Percentiles rank a stretch among this genome's conserved stretches.
phyloP scores from a whole-genome alignment of 768 basidiomycete species.

The Lactarius vividus region DNA sequence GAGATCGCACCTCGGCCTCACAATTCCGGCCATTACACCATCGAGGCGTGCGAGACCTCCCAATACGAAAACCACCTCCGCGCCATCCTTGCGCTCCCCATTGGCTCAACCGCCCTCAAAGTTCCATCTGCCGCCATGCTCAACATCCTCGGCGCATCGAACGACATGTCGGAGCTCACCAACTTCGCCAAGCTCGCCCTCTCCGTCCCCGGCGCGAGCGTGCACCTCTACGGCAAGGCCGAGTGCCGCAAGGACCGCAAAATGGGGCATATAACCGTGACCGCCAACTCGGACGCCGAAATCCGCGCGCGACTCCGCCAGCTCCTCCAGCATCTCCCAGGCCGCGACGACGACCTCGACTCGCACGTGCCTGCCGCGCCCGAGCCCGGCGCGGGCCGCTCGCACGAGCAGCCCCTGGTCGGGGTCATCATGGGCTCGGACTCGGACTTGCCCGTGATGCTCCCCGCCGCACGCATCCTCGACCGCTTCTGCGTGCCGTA shows the following conservation, averaged over 20 bases:
- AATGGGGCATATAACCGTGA: slow-evolving; percentile 96
- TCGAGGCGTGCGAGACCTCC: slow-evolving; percentile 94
- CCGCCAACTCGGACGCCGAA: slow-evolving; percentile 77
- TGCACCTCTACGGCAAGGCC: slow-evolving; percentile 94
- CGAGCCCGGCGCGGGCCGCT: slow-evolving; percentile 47
- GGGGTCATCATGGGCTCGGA: slow-evolving; percentile 98
- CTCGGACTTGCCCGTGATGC: slow-evolving; percentile 93
- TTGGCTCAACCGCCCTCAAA: slow-evolving; percentile 85
- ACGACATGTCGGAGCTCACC: slow-evolving; percentile 58
- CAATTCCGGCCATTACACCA: slow-evolving; percentile 98
- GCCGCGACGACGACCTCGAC: slow-evolving; percentile 46
- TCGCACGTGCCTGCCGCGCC: slow-evolving; percentile 50
- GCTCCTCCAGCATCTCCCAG: slow-evolving; percentile 66
- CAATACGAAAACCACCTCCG: slow-evolving; percentile 98
- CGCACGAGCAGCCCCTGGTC: slow-evolving; percentile 73
- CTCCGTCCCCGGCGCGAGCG: slow-evolving; percentile 65
- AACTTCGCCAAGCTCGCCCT: slow-evolving; percentile 59
- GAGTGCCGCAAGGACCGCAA: slow-evolving; percentile 89
- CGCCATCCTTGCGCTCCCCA: slow-evolving; percentile 84
- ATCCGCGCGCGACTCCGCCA: slow-evolving; percentile 66
- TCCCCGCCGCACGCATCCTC: slow-evolving; percentile 81
- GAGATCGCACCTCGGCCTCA: slow-evolving; percentile 98
- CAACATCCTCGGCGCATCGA: slow-evolving; percentile 87
- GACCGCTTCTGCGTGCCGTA: slow-evolving; percentile 82
- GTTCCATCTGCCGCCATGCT: slow-evolving; percentile 90